These are phyloP conservation scores for Adansonia grandidieri DNA, from an alignment of 441 rosid genomes.

Conservation along the genomic window DNA sequence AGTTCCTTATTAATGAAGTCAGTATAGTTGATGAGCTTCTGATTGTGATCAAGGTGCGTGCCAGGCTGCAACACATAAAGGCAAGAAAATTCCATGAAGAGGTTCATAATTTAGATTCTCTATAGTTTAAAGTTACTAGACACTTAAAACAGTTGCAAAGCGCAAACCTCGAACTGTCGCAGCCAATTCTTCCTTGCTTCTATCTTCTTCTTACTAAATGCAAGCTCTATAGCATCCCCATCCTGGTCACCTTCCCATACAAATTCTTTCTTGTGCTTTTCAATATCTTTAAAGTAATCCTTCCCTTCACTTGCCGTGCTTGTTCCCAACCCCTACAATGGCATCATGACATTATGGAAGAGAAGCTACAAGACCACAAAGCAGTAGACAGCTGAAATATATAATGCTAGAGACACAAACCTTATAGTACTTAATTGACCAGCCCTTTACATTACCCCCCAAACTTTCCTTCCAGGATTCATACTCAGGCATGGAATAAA, in stretches of 20 bases:
- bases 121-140: neutral
- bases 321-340: constrained; percentile 90
- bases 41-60: constrained; percentile 81
- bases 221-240: constrained; percentile 95
- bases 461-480: constrained; percentile 83
- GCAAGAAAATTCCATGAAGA: constrained; percentile 25
- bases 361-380: constrained; percentile 15
- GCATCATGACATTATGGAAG: neutral
- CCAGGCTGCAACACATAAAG: constrained; percentile 73
- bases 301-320: constrained; percentile 76
- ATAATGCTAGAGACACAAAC: constrained; percentile 40
- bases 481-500: constrained; percentile 95
- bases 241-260: constrained; percentile 78
- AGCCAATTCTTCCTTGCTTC: constrained; percentile 97
- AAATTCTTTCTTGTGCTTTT: constrained; percentile 82
- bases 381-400: neutral
- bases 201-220: constrained; percentile 94
- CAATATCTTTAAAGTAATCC: constrained; percentile 66
- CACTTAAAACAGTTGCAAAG: constrained; percentile 34
- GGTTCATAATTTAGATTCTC: neutral
- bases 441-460: constrained; percentile 65
- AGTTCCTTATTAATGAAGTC: constrained; percentile 97
- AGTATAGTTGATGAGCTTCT: constrained; percentile 68
- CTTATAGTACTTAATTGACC: constrained; percentile 98
- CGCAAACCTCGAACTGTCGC: constrained; percentile 69